Base-by-base conservation (phyloP, 1,139 yeast genomes). In the Blastobotrys serpentis region DNA sequence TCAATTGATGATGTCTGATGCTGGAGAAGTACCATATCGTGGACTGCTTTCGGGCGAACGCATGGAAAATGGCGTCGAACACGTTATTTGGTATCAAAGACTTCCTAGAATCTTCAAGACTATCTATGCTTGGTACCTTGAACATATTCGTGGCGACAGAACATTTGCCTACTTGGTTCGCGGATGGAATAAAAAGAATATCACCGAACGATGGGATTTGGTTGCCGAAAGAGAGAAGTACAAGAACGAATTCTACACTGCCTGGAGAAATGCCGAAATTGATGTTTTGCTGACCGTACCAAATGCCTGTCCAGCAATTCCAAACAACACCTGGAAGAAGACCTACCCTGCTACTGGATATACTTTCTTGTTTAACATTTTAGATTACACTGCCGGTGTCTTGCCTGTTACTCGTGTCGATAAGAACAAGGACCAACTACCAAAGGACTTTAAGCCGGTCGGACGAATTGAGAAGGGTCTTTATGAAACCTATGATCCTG, bases 331-430 rank as follows among this genome's bases (percentile, higher is more conserved):
- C 41, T 63, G 68, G 32, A 62, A 56, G 53, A 65, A 70, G 39
- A 57, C 68, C 22, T 62, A 68, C 50, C 63, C 70, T 25, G 65
- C 73, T 6, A 68, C 71, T 47, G 68, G 71, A n/a, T 82, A 80
- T 65, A 81, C 87, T 6, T 74, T 79, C 29, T 72, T 80, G 53
- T 78, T 79, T 67, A 82, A 83, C 62, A 67, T 78, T 22, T 61
- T 80, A 38, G 86, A 83, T 61, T 79, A 77, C 59, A 56, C 82
- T 18, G 79, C 78, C 3, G 81, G 83, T 21, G 74, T 78, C 3
- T 63, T 81, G 47, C 88, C 88, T 1, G 83, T 82, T 1, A 73
- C 82, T 7, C 63, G 73, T 48, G 84, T 78, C 25, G 80, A 80
- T 58, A 69, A 71, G 49, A 61, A 57, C 1, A 54, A 70, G 32